phyloP scores from a whole-genome alignment of 352 stramenopile species.

The Phytopythium delawarense region DNA sequence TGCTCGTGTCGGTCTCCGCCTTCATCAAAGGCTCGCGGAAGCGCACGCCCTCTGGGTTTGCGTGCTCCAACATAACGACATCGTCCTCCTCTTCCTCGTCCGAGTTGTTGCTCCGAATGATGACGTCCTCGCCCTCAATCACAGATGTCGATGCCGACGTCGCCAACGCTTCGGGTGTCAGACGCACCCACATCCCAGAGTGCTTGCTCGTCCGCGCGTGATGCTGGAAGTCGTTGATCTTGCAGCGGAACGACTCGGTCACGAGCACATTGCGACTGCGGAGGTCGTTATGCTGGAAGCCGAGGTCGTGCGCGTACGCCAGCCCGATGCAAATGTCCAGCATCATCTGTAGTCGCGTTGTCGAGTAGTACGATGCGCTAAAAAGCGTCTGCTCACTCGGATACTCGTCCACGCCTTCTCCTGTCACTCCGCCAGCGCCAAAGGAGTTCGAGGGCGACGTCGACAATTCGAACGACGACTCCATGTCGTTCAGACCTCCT shows the following conservation, averaged over 20 bases:
- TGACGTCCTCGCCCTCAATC: constrained; percentile 24
- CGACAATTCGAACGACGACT: constrained; percentile 11
- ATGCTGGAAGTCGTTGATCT: constrained; percentile 53
- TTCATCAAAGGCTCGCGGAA: constrained; percentile 25
- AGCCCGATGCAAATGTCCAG: constrained; percentile 52
- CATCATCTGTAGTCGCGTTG: constrained; percentile 52
- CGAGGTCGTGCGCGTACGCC: constrained; percentile 44
- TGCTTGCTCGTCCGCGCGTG: constrained; percentile 29
- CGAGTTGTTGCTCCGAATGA: constrained; percentile 8
- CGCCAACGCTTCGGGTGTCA: constrained; percentile 13
- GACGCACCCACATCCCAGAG: constrained; percentile 9
- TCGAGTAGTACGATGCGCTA: constrained; percentile 16
- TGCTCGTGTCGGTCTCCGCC: background rate
- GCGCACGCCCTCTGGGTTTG: constrained; percentile 25
- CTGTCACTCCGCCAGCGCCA: background rate
- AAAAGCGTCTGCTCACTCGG: background rate
- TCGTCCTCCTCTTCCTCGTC: constrained; percentile 23
- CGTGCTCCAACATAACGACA: constrained; percentile 10
- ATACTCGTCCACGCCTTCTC: constrained; percentile 1
- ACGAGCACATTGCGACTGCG: constrained; percentile 70
- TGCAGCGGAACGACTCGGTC: constrained; percentile 46
- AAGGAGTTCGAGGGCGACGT: constrained; percentile 6
- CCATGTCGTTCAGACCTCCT: background rate
- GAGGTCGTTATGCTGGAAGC: constrained; percentile 55
- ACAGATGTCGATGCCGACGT: constrained; percentile 11